phyloP scores from a whole-genome alignment of 345 rosid genomes.

The Hibiscus mutabilis region DNA sequence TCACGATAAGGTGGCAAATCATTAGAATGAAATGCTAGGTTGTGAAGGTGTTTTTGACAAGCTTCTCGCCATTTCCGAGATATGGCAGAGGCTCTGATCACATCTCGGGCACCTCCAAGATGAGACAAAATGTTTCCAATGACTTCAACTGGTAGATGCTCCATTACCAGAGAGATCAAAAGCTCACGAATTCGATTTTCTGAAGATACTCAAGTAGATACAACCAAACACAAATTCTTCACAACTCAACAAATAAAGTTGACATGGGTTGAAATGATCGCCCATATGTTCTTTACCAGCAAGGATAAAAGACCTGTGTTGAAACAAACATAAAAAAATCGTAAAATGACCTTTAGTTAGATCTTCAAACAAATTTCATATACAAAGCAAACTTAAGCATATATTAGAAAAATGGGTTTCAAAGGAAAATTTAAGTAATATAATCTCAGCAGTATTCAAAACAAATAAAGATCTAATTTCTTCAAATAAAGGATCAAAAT shows the following conservation, averaged over 20 bases:
- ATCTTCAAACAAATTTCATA: conserved; percentile 10
- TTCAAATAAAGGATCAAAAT: conserved; percentile 6
- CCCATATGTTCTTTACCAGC: not conserved
- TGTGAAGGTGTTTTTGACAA: conserved; percentile 53
- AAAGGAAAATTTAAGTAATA: not conserved
- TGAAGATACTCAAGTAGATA: not conserved
- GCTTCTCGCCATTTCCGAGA: conserved; percentile 89
- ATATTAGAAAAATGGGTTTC: not conserved
- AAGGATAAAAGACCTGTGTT: not conserved
- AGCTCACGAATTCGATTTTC: not conserved
- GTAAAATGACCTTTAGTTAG: not conserved
- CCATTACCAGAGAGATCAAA: conserved; percentile 34
- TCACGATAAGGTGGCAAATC: conserved; percentile 62
- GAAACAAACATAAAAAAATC: conserved; percentile 3
- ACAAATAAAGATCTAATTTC: conserved; percentile 3
- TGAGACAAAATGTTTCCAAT: conserved; percentile 78
- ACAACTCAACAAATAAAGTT: not conserved
- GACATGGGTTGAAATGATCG: not conserved
- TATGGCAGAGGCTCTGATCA: conserved; percentile 69
- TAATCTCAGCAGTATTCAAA: not conserved
- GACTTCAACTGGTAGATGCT: conserved; percentile 80
- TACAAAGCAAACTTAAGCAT: conserved; percentile 5
- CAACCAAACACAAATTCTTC: not conserved
- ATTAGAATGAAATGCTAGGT: conserved; percentile 62
- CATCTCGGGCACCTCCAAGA: conserved; percentile 74